phyloP scores from a whole-genome alignment of 148 eudicot genomes.

The Fagopyrum tataricum region DNA sequence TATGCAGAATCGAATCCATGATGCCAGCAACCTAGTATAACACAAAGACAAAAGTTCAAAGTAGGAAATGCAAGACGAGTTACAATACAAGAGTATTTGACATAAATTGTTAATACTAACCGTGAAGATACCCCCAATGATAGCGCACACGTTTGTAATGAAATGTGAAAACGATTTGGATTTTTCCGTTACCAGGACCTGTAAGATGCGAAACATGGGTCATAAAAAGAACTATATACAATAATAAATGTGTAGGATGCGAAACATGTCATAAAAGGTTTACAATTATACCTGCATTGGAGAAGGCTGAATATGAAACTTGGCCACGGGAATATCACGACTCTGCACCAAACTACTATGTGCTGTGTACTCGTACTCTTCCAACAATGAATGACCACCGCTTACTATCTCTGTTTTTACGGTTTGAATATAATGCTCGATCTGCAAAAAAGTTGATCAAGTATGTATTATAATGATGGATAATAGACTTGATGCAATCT shows the following conservation, averaged over 20 bases:
- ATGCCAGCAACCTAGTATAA: constrained; percentile 89
- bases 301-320: constrained; percentile 78
- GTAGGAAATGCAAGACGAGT: too few relatives aligned
- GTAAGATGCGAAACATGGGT: constrained; percentile 13
- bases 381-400: constrained; percentile 39
- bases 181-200: constrained; percentile 72
- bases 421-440: constrained; percentile 94
- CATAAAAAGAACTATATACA: not conserved
- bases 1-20: constrained; percentile 78
- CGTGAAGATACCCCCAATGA: constrained; percentile 97
- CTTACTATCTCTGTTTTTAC: constrained; percentile 84
- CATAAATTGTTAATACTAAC: constrained; percentile 28
- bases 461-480: not conserved
- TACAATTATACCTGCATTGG: constrained; percentile 75
- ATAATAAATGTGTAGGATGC: not conserved
- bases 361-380: constrained; percentile 92
- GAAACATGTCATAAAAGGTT: not conserved
- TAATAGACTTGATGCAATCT: not conserved
- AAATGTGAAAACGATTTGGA: constrained; percentile 81
- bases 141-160: constrained; percentile 86
- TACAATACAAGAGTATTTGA: not conserved
- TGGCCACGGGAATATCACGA: constrained; percentile 55
- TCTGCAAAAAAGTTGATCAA: constrained; percentile 38
- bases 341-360: constrained; percentile 86
- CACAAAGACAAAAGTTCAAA: not conserved